Evolutionary conservation across 2,329 filamentous ascomycete species (phyloP), one percentile per base, ranked within the genome.

Genomic region (Colletotrichum camelliae): DNA sequence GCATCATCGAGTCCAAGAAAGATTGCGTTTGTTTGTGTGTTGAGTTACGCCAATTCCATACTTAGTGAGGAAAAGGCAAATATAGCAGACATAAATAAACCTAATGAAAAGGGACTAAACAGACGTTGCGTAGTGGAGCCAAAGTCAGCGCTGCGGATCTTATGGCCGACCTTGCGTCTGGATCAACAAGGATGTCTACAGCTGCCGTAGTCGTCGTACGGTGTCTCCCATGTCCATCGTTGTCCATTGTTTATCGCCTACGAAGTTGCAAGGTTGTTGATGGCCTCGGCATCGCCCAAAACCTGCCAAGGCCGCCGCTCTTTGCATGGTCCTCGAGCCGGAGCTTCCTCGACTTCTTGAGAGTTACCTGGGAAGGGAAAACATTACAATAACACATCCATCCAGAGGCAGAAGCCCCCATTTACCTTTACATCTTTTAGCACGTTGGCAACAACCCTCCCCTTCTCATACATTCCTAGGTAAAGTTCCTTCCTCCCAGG

Each of bases 171-270:
- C 9, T 7, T 48, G 5, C 39, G 3, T 48, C 39, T 48, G 9
- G 18, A 48, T 5, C 0, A n/a, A 48, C 5, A 1, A 48, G 9
- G 4, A 48, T 9, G 39, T 6, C 39, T n/a, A 3, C n/a, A 48
- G 39, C 18, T 48, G 9, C 39, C 18, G 3, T 1, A 9, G 5
- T 2, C 39, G 0, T 48, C 39, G 18, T n/a, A 1, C 3, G 9
- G 18, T 0, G 39, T 43, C 39, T 43, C 39, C 18, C 39, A 18
- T 9, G 18, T 48, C 18, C 39, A 3, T 48, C 3, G 9, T 2
- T 48, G 39, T 12, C 9, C 18, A 48, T 48, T 12, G 0, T n/a
- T 48, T 6, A 48, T n/a, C 5, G 39, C 39, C 39, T 48, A 4
- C 5, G 39, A 48, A n/a, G 18, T n/a, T n/a, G 39, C 39, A 43